These are phyloP conservation scores for Gossypium aridum DNA, from an alignment of 441 rosid species.

Conservation along the genomic window DNA sequence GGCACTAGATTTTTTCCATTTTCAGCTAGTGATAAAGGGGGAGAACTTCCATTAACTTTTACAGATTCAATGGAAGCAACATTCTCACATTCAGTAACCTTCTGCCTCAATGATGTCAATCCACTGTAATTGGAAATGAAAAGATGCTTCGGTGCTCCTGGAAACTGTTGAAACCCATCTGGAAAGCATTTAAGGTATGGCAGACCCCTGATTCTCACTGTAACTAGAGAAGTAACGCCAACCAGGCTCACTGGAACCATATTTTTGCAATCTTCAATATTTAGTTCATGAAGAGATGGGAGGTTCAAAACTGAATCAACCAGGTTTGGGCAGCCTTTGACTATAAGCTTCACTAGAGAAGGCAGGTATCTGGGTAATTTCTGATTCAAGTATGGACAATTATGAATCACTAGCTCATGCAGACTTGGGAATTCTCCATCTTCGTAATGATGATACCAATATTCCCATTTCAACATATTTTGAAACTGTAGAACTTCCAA, in stretches of 20 bases:
- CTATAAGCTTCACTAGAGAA: background rate
- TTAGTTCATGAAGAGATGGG: slow-evolving; percentile 7
- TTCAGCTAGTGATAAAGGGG: background rate
- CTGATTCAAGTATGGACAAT: slow-evolving; percentile 13
- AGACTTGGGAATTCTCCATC: slow-evolving; percentile 17
- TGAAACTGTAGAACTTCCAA: slow-evolving; percentile 17
- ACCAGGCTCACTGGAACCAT: background rate
- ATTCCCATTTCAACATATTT: slow-evolving; percentile 9
- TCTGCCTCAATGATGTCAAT: background rate
- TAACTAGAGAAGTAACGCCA: background rate
- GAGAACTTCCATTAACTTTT: no score
- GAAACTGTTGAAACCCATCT: background rate
- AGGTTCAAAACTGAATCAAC: background rate
- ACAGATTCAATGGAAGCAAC: background rate
- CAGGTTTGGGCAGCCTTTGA: slow-evolving; percentile 6
- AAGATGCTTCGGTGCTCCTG: background rate
- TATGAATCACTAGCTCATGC: slow-evolving; percentile 10
- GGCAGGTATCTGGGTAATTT: background rate
- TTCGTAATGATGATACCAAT: slow-evolving; percentile 5
- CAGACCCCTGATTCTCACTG: background rate
- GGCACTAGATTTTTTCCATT: background rate
- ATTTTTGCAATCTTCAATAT: slow-evolving; percentile 11
- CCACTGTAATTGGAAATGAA: background rate
- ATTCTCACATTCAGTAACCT: background rate
- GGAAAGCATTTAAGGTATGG: background rate